Evolutionary conservation across 192 early-diverging fungal genomes (phyloP).

Genomic region (Rhizophagus clarus): DNA sequence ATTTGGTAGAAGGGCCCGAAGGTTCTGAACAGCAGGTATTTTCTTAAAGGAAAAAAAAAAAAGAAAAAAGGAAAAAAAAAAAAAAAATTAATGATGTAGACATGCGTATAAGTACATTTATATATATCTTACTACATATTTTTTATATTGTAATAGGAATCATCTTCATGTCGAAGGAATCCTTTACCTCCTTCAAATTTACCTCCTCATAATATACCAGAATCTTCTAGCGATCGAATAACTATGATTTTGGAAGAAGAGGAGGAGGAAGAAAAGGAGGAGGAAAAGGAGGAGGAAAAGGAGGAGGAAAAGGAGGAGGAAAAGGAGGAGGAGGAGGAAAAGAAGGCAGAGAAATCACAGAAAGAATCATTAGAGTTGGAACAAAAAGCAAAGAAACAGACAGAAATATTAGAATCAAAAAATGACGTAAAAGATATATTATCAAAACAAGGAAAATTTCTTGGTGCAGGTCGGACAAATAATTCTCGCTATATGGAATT

Average conservation of each 20-base stretch:
- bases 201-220: neutral
- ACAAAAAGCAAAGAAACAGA: neutral
- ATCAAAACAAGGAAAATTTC: neutral
- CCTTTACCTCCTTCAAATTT: neutral
- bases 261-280: neutral
- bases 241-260: no score
- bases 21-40: conserved; percentile 28
- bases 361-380: neutral
- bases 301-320: neutral
- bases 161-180: neutral
- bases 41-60: no score
- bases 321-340: neutral
- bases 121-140: no score
- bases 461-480: neutral
- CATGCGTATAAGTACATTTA: neutral
- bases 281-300: neutral
- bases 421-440: neutral
- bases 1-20: conserved; percentile 21
- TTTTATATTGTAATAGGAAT: neutral
- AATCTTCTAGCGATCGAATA: neutral
- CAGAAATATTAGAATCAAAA: neutral
- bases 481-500: neutral
- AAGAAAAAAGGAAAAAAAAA: no score
- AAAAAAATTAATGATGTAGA: neutral
- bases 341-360: neutral